A percentile compares a stretch with the other conserved stretches of the same genome.
Evolutionary conservation across 441 rosid genomes (phyloP).

Genomic region (Adansonia rubrostipa): DNA sequence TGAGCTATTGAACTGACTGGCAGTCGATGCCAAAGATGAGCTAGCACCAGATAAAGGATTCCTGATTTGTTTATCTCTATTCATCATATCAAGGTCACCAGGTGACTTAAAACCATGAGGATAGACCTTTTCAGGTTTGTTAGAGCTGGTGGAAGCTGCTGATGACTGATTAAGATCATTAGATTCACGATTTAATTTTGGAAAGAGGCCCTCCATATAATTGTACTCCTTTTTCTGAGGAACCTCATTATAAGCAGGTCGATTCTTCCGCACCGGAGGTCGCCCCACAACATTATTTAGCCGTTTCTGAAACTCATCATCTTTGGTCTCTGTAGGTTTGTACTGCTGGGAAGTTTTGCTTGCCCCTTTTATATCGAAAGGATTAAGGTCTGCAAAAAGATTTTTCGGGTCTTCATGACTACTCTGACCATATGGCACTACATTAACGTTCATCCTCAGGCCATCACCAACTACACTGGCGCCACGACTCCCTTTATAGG

Average conservation of each 20-base stretch:
- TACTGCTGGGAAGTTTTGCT: slow-evolving; percentile 62
- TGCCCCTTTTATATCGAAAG: slow-evolving; percentile 86
- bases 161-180: slow-evolving; percentile 60
- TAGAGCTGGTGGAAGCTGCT: slow-evolving; percentile 56
- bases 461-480: slow-evolving; percentile 57
- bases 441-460: slow-evolving; percentile 74
- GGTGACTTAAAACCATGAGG: slow-evolving; percentile 49
- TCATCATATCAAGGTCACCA: slow-evolving; percentile 41
- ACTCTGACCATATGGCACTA: slow-evolving; percentile 73
- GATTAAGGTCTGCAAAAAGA: slow-evolving; percentile 96
- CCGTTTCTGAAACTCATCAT: slow-evolving; percentile 61
- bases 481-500: slow-evolving; percentile 69
- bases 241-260: slow-evolving; percentile 78
- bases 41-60: slow-evolving; percentile 41
- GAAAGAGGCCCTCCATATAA: slow-evolving; percentile 67
- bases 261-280: slow-evolving; percentile 89
- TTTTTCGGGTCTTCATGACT: slow-evolving; percentile 67
- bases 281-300: slow-evolving; percentile 64
- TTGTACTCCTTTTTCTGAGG: slow-evolving; percentile 79
- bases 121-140: slow-evolving; percentile 47
- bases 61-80: slow-evolving; percentile 44
- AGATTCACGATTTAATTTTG: slow-evolving; percentile 74
- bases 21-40: slow-evolving; percentile 44
- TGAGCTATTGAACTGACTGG: slow-evolving; percentile 39
- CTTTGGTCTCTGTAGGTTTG: slow-evolving; percentile 57